These are phyloP conservation scores for Sarcodon aspratus DNA, from an alignment of 768 basidiomycete species.

Conservation along the genomic window DNA sequence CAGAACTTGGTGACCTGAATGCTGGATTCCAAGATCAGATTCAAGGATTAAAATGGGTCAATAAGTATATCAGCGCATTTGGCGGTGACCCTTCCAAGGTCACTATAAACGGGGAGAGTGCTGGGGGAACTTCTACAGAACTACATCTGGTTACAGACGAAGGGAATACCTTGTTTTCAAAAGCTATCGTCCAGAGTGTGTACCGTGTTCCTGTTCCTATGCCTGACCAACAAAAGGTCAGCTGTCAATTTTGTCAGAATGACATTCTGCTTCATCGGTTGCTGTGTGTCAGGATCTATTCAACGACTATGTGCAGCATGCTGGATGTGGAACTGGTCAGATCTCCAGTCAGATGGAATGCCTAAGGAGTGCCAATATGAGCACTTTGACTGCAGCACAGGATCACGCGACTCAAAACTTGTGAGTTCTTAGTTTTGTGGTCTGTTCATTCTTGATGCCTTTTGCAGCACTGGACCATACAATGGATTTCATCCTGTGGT, in stretches of 20 bases:
- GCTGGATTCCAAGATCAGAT: constrained; percentile 46
- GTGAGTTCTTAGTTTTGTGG: constrained; percentile 20
- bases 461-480: constrained; percentile 29
- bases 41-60: constrained; percentile 27
- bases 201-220: constrained; percentile 38
- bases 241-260: too few relatives aligned
- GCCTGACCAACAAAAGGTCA: constrained; percentile 36
- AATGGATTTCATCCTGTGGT: constrained; percentile 40
- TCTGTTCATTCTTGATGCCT: not conserved
- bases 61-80: constrained; percentile 24
- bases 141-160: constrained; percentile 40
- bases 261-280: too few relatives aligned
- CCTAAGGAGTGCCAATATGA: not conserved
- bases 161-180: constrained; percentile 31
- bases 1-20: constrained; percentile 33
- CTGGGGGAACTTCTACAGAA: constrained; percentile 43
- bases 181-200: constrained; percentile 54
- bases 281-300: constrained; percentile 26
- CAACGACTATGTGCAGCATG: constrained; percentile 33
- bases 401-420: constrained; percentile 32
- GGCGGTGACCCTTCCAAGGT: constrained; percentile 27
- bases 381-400: constrained; percentile 39
- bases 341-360: not conserved
- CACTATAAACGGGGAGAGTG: constrained; percentile 51
- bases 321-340: constrained; percentile 26